Percentiles rank a stretch among this genome's conserved stretches.
Evolutionary conservation across 257 asterid species (phyloP).

Genomic region (Solanum stenotomum): DNA sequence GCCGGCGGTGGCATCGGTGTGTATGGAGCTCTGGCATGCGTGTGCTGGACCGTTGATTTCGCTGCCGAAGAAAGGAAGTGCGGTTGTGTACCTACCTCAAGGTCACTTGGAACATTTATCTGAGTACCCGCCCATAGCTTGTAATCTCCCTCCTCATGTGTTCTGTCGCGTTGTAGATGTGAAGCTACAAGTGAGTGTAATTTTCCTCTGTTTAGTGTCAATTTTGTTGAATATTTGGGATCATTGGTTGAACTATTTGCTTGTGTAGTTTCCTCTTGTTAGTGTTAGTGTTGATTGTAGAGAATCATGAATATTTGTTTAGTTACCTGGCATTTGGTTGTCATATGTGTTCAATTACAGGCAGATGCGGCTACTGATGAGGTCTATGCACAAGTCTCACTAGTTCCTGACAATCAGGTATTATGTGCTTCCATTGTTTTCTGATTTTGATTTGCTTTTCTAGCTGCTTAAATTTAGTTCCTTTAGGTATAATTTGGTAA

Average conservation of each 20-base stretch:
- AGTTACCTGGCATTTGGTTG: neutral
- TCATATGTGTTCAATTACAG: constrained; percentile 15
- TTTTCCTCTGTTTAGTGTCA: too few species aligned
- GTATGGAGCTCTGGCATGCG: constrained; percentile 99
- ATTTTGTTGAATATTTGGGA: neutral
- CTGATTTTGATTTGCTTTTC: neutral
- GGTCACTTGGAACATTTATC: constrained; percentile 78
- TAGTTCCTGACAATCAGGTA: constrained; percentile 77
- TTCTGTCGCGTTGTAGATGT: constrained; percentile 93
- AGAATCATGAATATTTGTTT: neutral
- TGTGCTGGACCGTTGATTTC: constrained; percentile 97
- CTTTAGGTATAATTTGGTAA: neutral
- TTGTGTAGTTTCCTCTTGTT: neutral
- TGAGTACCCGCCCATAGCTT: constrained; percentile 35
- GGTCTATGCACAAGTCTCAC: constrained; percentile 82
- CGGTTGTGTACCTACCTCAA: constrained; percentile 85
- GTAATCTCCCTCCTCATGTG: constrained; percentile 73
- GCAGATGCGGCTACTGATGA: constrained; percentile 84
- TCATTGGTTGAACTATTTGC: neutral
- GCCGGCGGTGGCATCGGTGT: constrained; percentile 38
- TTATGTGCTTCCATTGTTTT: neutral
- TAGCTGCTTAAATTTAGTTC: neutral
- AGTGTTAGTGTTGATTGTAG: neutral
- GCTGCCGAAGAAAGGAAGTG: constrained; percentile 76
- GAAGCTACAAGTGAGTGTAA: constrained; percentile 57